phyloP scores from a whole-genome alignment of 352 stramenopile species.

The Globisporangium alternatum region DNA sequence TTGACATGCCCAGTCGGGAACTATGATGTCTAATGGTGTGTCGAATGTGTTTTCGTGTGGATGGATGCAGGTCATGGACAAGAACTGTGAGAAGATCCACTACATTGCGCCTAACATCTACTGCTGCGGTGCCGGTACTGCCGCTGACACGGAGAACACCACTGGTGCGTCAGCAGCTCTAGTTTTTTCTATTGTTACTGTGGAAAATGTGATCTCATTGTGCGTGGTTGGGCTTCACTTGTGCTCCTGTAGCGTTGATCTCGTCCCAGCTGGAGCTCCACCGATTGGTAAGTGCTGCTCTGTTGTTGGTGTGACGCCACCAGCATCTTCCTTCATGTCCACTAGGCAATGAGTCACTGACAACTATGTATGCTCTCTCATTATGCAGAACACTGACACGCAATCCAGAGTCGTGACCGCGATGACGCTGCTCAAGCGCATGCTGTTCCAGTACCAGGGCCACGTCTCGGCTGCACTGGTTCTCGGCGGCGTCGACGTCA shows the following conservation, averaged over 20 bases:
- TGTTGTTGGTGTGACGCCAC: neutral
- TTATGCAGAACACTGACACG: constrained; percentile 67
- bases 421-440: constrained; percentile 96
- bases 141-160: constrained; percentile 96
- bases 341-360: neutral
- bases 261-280: constrained; percentile 95
- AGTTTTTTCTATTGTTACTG: too few species aligned
- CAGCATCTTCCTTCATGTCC: neutral
- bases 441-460: constrained; percentile 97
- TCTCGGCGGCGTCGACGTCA: constrained; percentile 96
- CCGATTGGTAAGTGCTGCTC: constrained; percentile 70
- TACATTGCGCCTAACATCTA: constrained; percentile 99
- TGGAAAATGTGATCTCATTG: too few species aligned
- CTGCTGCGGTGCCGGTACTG: constrained; percentile 97
- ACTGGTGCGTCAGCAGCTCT: constrained; percentile 27
- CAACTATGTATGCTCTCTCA: neutral
- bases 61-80: constrained; percentile 91
- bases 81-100: constrained; percentile 99
- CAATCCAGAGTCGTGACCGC: constrained; percentile 94
- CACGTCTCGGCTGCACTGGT: constrained; percentile 95
- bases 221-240: too few species aligned
- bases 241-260: constrained; percentile 31
- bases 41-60: neutral
- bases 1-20: too few species aligned
- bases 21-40: neutral